Percentiles rank a stretch among this genome's conserved stretches.
These are phyloP conservation scores for Orbilia blumenaviensis DNA, from an alignment of 2,329 filamentous ascomycete species.

Conservation along the genomic window DNA sequence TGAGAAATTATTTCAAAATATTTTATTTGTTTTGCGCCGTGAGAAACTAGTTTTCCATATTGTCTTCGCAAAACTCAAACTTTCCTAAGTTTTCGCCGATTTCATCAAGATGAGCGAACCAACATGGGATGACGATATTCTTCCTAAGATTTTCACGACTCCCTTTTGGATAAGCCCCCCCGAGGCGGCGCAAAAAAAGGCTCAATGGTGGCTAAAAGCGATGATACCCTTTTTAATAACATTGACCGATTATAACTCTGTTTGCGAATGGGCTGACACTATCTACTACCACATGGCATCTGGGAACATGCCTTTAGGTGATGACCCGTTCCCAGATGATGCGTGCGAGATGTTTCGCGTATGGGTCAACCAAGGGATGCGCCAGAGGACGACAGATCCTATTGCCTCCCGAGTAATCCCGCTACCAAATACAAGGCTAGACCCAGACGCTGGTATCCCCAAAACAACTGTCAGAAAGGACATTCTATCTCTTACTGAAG, in stretches of 20 bases:
- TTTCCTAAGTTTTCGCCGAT: too few relatives aligned
- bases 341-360: slow-evolving; percentile 30
- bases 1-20: too few relatives aligned
- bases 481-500: slow-evolving; percentile 17
- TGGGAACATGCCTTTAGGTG: slow-evolving; percentile 24
- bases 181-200: not conserved
- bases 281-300: slow-evolving; percentile 27
- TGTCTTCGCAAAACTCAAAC: too few relatives aligned
- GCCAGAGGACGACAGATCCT: not conserved
- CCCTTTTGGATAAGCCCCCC: slow-evolving; percentile 32
- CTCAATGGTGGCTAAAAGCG: slow-evolving; percentile 2
- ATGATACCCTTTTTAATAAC: slow-evolving; percentile 27
- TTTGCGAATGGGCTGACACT: not conserved
- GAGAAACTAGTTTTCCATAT: too few relatives aligned
- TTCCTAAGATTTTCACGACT: slow-evolving; percentile 11
- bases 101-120: not conserved
- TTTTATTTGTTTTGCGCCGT: too few relatives aligned
- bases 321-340: slow-evolving; percentile 38
- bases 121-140: slow-evolving; percentile 38
- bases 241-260: slow-evolving; percentile 8
- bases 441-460: not conserved
- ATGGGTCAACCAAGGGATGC: slow-evolving; percentile 46
- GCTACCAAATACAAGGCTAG: not conserved
- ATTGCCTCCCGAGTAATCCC: not conserved
- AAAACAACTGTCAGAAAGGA: slow-evolving; percentile 22